Evolutionary conservation across 352 stramenopile genomes (phyloP), one percentile per base, ranked within the genome.

Genomic region (Globisporangium nagaii): DNA sequence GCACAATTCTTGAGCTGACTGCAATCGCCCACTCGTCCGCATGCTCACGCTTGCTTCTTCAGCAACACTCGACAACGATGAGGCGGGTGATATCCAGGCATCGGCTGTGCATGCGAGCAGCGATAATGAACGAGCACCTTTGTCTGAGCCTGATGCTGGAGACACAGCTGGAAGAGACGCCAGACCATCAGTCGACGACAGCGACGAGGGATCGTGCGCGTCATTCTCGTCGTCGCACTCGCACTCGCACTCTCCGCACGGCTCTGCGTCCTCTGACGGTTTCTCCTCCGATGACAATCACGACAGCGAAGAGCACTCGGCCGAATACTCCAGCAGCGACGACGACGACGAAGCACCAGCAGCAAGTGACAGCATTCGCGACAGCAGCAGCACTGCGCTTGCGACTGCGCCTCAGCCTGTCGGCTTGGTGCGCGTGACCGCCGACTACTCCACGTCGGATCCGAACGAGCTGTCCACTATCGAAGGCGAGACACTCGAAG

Each of bases 371-470:
- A 53, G 54, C 22, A 41, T 32, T 12, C 36, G 20, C 20, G 11
- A 32, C 30, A 20, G 31, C 30, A 19, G 13, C 30, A 13, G 17
- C 10, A 19, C 9, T 51, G 45, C 45, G 25, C 58, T 63, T 46
- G 19, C 15, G n/a, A n/a, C n/a, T n/a, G n/a, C n/a, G n/a, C n/a
- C n/a, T n/a, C n/a, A n/a, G n/a, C n/a, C n/a, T n/a, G n/a, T 52
- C 32, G 65, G 65, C 0, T 39, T 48, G 1, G 66, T 82, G 6
- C 69, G 72, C 10, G 68, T 65, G 10, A 45, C 77, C 0, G 72
- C 66, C 2, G 47, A 73, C 11, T 82, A 79, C 48, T 24, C 9
- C 7, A 45, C 66, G 8, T 53, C 53, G 11, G 68, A 73, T 15
- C 32, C 36, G 12, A 72, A 60, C 19, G 72, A 79, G 41, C 47